phyloP scores from a whole-genome alignment of 495 filamentous ascomycete species.

The Parathielavia appendiculata region DNA sequence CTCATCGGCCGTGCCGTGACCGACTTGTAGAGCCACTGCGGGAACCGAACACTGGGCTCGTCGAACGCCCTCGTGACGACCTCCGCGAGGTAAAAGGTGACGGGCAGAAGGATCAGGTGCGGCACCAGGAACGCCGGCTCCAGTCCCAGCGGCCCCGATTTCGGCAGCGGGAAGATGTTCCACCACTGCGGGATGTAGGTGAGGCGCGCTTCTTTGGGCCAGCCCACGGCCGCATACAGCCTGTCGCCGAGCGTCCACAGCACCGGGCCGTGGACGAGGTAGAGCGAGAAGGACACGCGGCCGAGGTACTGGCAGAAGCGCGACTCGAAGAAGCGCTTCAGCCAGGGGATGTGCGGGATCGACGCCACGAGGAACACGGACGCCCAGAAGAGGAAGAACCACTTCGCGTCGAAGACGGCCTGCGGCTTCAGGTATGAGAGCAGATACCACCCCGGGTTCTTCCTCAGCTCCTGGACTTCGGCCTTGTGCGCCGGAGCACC shows the following conservation, averaged over 20 bases:
- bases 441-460: conserved; percentile 42
- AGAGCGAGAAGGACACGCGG: conserved; percentile 59
- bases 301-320: conserved; percentile 59
- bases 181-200: conserved; percentile 42
- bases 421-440: conserved; percentile 47
- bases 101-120: conserved; percentile 50
- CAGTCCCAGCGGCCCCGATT: conserved; percentile 48
- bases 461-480: conserved; percentile 32
- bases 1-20: conserved; percentile 11
- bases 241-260: conserved; percentile 41
- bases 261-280: conserved; percentile 61
- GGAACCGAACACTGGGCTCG: conserved; percentile 50
- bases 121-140: conserved; percentile 50
- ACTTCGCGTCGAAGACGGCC: conserved; percentile 47
- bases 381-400: conserved; percentile 49
- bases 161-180: conserved; percentile 43
- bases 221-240: conserved; percentile 51
- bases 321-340: conserved; percentile 54
- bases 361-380: conserved; percentile 51
- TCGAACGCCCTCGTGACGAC: conserved; percentile 52
- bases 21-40: conserved; percentile 49
- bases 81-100: conserved; percentile 55
- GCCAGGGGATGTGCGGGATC: conserved; percentile 40
- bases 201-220: conserved; percentile 35
- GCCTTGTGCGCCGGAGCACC: conserved; percentile 41